Conservation (phyloP, 805 yeast species). For the Barnettozyma sp. region DNA sequence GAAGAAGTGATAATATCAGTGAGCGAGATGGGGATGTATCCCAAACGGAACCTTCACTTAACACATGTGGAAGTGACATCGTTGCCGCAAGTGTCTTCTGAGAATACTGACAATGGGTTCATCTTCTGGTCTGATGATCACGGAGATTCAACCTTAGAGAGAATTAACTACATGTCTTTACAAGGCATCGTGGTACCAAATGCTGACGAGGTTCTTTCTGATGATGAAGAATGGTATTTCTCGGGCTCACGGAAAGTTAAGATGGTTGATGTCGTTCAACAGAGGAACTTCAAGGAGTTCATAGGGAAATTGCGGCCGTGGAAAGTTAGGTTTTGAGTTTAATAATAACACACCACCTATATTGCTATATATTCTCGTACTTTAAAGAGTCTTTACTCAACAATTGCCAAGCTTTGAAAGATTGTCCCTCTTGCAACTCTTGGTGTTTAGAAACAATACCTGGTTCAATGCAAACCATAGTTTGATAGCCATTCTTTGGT, state of each 20-base stretch:
- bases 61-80: slow-evolving; percentile 1
- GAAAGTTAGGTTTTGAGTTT: background rate
- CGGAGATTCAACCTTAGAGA: background rate
- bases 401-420: slow-evolving; percentile 73
- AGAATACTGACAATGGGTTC: background rate
- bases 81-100: background rate
- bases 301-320: background rate
- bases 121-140: background rate
- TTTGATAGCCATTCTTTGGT: slow-evolving; percentile 76
- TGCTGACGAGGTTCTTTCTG: background rate
- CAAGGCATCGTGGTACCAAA: background rate
- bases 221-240: background rate
- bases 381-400: slow-evolving; percentile 50
- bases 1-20: background rate
- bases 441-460: slow-evolving; percentile 74
- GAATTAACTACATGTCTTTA: slow-evolving; percentile 1
- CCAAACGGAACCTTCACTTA: background rate
- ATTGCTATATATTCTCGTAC: slow-evolving; percentile 41
- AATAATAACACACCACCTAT: background rate
- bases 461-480: slow-evolving; percentile 94
- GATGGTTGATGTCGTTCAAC: background rate
- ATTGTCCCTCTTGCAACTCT: slow-evolving; percentile 55
- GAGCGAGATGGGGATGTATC: slow-evolving; percentile 2
- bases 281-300: background rate
- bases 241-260: background rate